Conservation (phyloP, 768 basidiomycete genomes). For the Lentinula guzmanii region DNA sequence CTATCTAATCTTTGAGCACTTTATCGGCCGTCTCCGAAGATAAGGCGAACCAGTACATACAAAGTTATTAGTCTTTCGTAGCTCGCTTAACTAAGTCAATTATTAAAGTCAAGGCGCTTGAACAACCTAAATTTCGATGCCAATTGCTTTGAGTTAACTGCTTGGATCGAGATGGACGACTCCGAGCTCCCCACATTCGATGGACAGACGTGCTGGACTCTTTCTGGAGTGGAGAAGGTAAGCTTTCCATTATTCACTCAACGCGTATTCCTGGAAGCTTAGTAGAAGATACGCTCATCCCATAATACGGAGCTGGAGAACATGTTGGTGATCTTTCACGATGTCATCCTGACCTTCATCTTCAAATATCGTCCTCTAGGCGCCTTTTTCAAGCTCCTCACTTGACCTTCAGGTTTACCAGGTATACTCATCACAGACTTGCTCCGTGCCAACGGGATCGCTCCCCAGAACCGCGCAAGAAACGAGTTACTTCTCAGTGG, state of each 20-base stretch:
- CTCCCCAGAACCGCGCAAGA: background rate
- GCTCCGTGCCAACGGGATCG: slow-evolving; percentile 1
- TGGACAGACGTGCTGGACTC: background rate
- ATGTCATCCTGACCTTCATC: background rate
- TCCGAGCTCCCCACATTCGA: background rate
- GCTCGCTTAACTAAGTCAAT: too few species aligned
- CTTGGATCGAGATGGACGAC: background rate
- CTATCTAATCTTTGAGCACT: too few species aligned
- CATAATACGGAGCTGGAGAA: background rate
- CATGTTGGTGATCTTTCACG: background rate
- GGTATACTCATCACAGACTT: background rate
- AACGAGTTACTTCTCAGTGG: background rate
- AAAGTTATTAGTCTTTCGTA: too few species aligned
- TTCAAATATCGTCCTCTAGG: slow-evolving; percentile 2
- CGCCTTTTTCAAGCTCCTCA: background rate
- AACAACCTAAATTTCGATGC: too few species aligned
- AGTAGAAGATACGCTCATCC: background rate
- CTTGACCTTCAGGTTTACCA: background rate
- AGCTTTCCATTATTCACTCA: background rate
- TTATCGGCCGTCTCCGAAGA: too few species aligned
- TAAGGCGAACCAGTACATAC: too few species aligned
- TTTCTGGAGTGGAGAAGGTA: background rate
- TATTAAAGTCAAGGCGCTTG: too few species aligned
- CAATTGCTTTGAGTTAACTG: background rate
- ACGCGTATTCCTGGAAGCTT: background rate